Base-by-base conservation (phyloP, 139 green algal genomes). In the Auxenochlorella pyrenoidosa region DNA sequence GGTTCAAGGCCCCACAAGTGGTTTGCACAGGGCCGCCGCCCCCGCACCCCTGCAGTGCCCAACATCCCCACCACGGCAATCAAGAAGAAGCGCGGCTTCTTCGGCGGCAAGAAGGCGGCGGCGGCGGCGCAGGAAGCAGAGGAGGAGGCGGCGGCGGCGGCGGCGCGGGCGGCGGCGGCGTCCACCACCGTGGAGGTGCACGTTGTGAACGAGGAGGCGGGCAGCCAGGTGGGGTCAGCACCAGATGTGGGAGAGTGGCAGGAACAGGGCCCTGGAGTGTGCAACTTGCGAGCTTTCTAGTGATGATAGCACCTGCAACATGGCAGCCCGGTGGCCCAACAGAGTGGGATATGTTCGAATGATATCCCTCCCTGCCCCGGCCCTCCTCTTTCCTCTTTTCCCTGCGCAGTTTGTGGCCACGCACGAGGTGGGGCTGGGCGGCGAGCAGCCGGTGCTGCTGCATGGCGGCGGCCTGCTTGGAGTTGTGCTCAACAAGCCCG, bases 381-480 rank as follows among this genome's bases (percentile, higher is more conserved):
- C 51, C 78, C n/a, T 2, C 4, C 34, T 40, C 43, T n/a, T 70
- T 12, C 54, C 16, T 15, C 4, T 22, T 16, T 8, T 75, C 13
- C 24, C 5, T 47, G 5, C 75, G 34, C 84, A 88, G 58, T 72
- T 87, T 87, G 78, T 91, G 3, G 88, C 80, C 24, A 82, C 88
- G 1, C 84, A 84, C 51, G 84, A 91, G 28, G 30, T 91, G n/a
- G 54, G 38, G 38, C 68, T 89, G 59, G 66, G 26, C 24, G 88
- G 85, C 38, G 68, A 60, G 30, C 84, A 90, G 76, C 88, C 88
- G 2, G 84, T 91, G 41, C 43, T 86, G 84, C 79, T 91, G 41
- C 84, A 89, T n/a, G 88, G 88, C 54, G 88, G 88, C 28, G 85
- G 81, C 60, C 84, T 91, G 51, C 83, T 91, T 58, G 88, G 88